phyloP scores from a whole-genome alignment of 2,329 filamentous ascomycete genomes.

The Didymosphaeria variabile region DNA sequence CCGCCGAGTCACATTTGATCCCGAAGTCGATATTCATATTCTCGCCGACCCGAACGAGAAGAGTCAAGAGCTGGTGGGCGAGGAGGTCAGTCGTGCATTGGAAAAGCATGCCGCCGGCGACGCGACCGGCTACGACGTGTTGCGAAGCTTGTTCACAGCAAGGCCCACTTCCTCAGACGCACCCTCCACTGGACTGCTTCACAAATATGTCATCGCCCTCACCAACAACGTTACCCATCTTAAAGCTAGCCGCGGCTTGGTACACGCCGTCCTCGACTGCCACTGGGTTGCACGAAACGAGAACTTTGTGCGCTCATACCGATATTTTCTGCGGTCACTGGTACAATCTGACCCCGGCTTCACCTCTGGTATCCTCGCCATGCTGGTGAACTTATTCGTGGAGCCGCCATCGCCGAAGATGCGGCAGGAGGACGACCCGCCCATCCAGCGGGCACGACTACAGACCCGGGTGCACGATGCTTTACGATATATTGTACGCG shows the following conservation, averaged over 20 bases:
- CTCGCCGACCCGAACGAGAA: conserved; percentile 59
- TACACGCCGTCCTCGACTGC: conserved; percentile 65
- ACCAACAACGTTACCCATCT: conserved; percentile 65
- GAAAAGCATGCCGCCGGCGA: conserved; percentile 63
- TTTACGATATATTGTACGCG: conserved; percentile 77
- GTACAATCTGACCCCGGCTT: conserved; percentile 85
- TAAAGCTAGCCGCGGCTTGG: conserved; percentile 65
- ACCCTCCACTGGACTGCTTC: conserved; percentile 61
- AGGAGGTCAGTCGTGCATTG: conserved; percentile 68
- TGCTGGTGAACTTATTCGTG: conserved; percentile 82
- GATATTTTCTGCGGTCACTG: conserved; percentile 68
- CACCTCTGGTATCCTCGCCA: conserved; percentile 76
- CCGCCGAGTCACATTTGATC: conserved; percentile 59
- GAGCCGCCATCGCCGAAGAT: conserved; percentile 64
- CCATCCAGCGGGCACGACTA: conserved; percentile 70
- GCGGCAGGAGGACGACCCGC: conserved; percentile 62
- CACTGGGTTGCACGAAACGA: conserved; percentile 71
- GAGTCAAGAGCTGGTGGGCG: conserved; percentile 65
- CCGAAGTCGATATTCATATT: conserved; percentile 57
- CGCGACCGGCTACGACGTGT: conserved; percentile 64
- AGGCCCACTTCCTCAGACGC: conserved; percentile 59
- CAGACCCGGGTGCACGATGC: conserved; percentile 78
- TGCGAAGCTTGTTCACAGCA: conserved; percentile 63
- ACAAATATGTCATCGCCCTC: conserved; percentile 68
- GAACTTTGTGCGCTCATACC: conserved; percentile 65